Base-by-base conservation (phyloP, 306 rosid species). In the Hippophae gyantsensis region DNA sequence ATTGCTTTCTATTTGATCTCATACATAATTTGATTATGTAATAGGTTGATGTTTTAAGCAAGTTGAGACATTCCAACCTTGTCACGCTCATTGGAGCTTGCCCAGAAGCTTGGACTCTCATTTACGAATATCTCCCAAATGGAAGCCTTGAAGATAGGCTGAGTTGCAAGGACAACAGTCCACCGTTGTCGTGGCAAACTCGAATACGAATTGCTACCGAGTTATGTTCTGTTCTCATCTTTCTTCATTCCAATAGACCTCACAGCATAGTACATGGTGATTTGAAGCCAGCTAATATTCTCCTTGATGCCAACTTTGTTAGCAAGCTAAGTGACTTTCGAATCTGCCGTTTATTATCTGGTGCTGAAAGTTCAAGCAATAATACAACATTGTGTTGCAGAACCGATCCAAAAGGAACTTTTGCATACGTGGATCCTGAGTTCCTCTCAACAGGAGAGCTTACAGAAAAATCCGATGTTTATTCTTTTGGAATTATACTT, bases 101-200 rank as follows among this genome's bases (percentile, higher is more conserved):
- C 69, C 72, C 84, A 8, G 93, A 88, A 69, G 61, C 82, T 10
- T 74, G 57, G 69, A 69, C 79, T 63, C 93, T 92, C 58, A 58
- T 92, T 18, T 92, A 88, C 27, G 99, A 92, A 71, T 88, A 85
- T 83, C 79, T 88, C 43, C 83, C 88, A 18, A 85, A 83, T 51
- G 99, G 99, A 70, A 87, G 86, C 76, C 95, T 92, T 41, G 96
- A 85, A 74, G 99, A 92, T 75, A 83, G 79, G 59, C 89, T 92
- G 48, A 67, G 26, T 70, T 78, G 96, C 82, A 80, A 74, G 74
- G 84, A 76, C 27, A 84, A 82, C 45, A 50, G 82, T 9, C 69
- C 82, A 9, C 93, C 96, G 13, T 80, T 92, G 62, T 66, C 99
- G 72, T 92, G 99, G 99, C 81, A 85, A 77, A 71, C 75, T 12